Conservation (phyloP, 352 stramenopile genomes). For the Phytophthora fragariaefolia region DNA sequence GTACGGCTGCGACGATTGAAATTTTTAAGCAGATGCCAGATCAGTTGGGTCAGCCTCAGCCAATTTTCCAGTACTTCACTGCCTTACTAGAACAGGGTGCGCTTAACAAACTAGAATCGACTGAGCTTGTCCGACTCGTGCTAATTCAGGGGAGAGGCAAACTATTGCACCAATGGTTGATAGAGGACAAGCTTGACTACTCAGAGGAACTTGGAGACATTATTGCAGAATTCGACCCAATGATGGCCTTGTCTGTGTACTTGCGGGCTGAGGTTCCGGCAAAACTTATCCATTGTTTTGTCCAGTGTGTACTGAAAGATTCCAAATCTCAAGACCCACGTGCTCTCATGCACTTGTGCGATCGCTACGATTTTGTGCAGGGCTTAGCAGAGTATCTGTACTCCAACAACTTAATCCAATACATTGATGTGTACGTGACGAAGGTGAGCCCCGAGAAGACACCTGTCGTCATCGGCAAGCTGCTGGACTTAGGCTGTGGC, state of each 20-base stretch:
- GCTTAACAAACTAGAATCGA: constrained; percentile 98
- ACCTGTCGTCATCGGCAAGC: constrained; percentile 98
- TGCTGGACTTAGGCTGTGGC: constrained; percentile 96
- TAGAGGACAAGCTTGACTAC: constrained; percentile 98
- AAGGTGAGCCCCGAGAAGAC: constrained; percentile 98
- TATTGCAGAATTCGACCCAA: constrained; percentile 93
- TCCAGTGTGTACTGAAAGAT: constrained; percentile 97
- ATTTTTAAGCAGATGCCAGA: constrained; percentile 97
- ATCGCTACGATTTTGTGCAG: constrained; percentile 98
- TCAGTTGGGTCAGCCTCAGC: constrained; percentile 94
- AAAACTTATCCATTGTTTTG: constrained; percentile 99
- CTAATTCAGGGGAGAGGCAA: constrained; percentile 95
- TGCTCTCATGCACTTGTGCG: constrained; percentile 99
- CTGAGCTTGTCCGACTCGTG: constrained; percentile 97
- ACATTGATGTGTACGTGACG: constrained; percentile 99
- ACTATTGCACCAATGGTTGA: constrained; percentile 99
- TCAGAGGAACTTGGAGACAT: constrained; percentile 97
- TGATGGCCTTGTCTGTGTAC: constrained; percentile 98
- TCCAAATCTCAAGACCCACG: constrained; percentile 97
- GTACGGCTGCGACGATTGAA: constrained; percentile 97
- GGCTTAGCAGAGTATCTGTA: constrained; percentile 99
- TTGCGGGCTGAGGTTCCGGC: constrained; percentile 95
- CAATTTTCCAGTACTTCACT: constrained; percentile 98
- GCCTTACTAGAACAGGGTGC: constrained; percentile 96
- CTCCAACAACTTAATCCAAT: constrained; percentile 98